phyloP scores from a whole-genome alignment of 2,329 filamentous ascomycete genomes.

The Podosphaera aphanis region DNA sequence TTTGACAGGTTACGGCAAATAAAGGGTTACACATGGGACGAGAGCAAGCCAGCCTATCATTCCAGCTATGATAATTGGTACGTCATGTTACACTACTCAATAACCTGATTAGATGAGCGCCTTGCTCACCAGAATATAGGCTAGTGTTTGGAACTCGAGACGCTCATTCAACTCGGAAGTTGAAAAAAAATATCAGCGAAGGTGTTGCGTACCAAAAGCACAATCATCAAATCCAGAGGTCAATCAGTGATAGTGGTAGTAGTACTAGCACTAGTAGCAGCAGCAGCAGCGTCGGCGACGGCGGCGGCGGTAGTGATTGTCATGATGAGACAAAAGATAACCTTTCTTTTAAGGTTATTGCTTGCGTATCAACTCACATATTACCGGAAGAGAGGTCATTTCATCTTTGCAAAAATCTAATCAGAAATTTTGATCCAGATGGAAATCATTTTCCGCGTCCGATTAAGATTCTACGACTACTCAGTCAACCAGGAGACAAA shows the following conservation, averaged over 20 bases:
- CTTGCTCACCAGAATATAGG: constrained; percentile 18
- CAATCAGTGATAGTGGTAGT: constrained; percentile 4
- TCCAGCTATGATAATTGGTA: constrained; percentile 75
- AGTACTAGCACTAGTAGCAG: too few species aligned
- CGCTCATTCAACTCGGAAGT: constrained; percentile 1
- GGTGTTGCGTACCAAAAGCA: not conserved
- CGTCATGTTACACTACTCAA: constrained; percentile 6
- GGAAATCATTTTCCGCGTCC: constrained; percentile 58
- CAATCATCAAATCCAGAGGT: not conserved
- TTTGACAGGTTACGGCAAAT: constrained; percentile 52
- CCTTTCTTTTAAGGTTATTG: constrained; percentile 31
- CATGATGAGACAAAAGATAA: not conserved
- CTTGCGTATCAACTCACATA: constrained; percentile 59
- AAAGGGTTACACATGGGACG: constrained; percentile 55
- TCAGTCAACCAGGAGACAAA: constrained; percentile 42
- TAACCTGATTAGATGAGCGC: not conserved
- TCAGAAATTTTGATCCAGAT: constrained; percentile 44
- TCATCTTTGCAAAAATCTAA: constrained; percentile 54
- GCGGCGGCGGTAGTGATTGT: constrained; percentile 1
- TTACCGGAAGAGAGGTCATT: constrained; percentile 71
- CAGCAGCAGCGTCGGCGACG: too few species aligned
- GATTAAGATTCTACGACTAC: constrained; percentile 53
- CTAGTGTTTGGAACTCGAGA: constrained; percentile 37
- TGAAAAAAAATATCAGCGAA: not conserved
- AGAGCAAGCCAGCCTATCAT: constrained; percentile 32